phyloP scores from a whole-genome alignment of 257 asterid species.

The Rhazya stricta region DNA sequence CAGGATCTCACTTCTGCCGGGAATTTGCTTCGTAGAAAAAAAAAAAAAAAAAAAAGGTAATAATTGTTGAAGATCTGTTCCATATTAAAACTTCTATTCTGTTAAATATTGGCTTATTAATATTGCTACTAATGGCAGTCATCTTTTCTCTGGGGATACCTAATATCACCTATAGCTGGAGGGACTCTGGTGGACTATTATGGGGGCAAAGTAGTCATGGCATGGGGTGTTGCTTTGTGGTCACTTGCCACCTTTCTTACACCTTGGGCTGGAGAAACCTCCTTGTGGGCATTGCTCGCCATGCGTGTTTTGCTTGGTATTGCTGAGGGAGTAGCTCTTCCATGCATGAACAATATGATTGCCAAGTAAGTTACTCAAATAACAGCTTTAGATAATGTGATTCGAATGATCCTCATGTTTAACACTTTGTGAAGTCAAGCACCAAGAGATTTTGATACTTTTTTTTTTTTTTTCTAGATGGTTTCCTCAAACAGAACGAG shows the following conservation, averaged over 20 bases:
- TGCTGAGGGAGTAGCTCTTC: slow-evolving; percentile 99
- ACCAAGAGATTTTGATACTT: not conserved
- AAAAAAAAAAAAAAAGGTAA: not conserved
- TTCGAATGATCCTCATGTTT: not conserved
- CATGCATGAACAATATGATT: slow-evolving; percentile 98
- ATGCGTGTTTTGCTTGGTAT: slow-evolving; percentile 88
- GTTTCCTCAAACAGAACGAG: slow-evolving; percentile 92
- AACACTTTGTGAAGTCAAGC: not conserved
- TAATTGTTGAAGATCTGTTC: slow-evolving; percentile 4
- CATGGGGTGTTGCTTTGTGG: slow-evolving; percentile 98
- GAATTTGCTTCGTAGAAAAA: too few relatives aligned
- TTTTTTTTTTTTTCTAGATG: slow-evolving; percentile 47
- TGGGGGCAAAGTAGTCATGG: slow-evolving; percentile 97
- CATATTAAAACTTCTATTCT: not conserved
- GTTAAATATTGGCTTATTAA: slow-evolving; percentile 32
- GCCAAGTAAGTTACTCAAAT: slow-evolving; percentile 41
- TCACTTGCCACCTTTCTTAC: slow-evolving; percentile 93
- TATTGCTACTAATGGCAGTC: slow-evolving; percentile 79
- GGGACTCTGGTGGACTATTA: slow-evolving; percentile 80
- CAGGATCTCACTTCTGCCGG: not conserved
- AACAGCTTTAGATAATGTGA: not conserved
- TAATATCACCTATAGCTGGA: slow-evolving; percentile 95
- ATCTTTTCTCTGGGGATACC: slow-evolving; percentile 98
- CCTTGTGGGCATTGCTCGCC: slow-evolving; percentile 56
- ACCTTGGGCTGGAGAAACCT: slow-evolving; percentile 91